Percentiles rank a stretch among this genome's conserved stretches.
Evolutionary conservation across 345 rosid species (phyloP).

Genomic region (Fremontodendron californicum): DNA sequence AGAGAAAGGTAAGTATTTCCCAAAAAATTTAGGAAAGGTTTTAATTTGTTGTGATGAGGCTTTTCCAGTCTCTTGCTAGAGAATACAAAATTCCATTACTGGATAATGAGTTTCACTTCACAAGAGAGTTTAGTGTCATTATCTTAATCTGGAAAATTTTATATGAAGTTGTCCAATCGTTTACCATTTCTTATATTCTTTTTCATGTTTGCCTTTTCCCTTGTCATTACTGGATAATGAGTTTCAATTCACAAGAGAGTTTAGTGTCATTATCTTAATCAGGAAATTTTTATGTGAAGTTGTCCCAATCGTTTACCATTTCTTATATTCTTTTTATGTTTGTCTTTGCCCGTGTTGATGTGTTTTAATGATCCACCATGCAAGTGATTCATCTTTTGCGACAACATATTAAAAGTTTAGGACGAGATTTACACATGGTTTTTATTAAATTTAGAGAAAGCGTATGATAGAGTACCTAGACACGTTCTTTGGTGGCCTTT

Average conservation of each 20-base stretch:
- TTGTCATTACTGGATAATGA: neutral
- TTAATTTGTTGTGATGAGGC: neutral
- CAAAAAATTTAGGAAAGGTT: neutral
- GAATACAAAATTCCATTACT: neutral
- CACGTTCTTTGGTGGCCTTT: too few species aligned
- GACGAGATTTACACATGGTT: too few species aligned
- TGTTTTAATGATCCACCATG: neutral
- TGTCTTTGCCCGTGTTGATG: neutral
- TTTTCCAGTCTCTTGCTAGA: neutral
- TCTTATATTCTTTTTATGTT: neutral
- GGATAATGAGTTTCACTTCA: neutral
- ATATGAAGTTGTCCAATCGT: neutral
- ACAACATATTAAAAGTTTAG: too few species aligned
- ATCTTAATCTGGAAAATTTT: neutral
- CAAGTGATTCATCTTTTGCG: too few species aligned
- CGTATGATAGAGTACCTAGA: too few species aligned
- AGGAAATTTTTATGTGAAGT: neutral
- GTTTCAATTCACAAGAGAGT: neutral
- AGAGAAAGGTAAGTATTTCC: constrained; percentile 46
- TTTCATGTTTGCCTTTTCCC: too few species aligned
- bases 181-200: neutral
- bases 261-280: neutral
- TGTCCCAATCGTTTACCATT: neutral
- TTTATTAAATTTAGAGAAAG: too few species aligned
- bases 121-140: neutral